Base-by-base conservation (phyloP, 2,329 filamentous ascomycete genomes). In the Colletotrichum destructivum region DNA sequence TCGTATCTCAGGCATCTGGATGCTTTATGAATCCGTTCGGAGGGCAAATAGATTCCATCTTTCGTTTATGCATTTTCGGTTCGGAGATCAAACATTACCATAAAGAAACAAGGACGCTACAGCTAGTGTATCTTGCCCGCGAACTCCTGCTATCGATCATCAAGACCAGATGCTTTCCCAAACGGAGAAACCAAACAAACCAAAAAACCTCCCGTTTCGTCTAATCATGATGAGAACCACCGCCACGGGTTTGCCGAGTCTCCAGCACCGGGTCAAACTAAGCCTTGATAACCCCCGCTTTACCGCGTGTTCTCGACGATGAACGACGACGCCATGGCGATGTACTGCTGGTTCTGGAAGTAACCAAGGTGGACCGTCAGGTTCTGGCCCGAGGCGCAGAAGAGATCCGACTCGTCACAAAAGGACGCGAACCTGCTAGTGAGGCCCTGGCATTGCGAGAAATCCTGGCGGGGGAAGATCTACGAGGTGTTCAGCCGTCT, bases 331-430 rank as follows among this genome's bases (percentile, higher is more conserved):
- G 69, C 69, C 40, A 64, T 55, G 46, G 47, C 54, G 11, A 56
- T 4, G 60, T 72, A 72, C 52, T 64, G 15, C 47, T 49, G 59
- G 18, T 72, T 72, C 23, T 62, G 60, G 60, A 72, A 72, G 66
- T 72, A 72, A 23, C 69, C 54, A 15, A 72, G 59, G 4, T 72
- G 69, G 18, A 69, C 65, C 3, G 60, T 72, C 26, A 72, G 46
- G 54, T 72, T 64, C 65, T 64, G 54, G 42, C 69, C 69, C 54
- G 69, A 72, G 2, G 69, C 69, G 46, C 69, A 72, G 47, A 72
- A 72, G 0, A 72, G 66, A 44, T 72, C 69, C 5, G 54, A 31
- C 15, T 69, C 69, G 23, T 72, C 69, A 47, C 69, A 72, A 35
- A 69, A 72, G 9, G 69, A 72, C 4, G 35, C 47, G n/a, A 72